These are phyloP conservation scores for Dactylis glomerata DNA, from an alignment of 176 grass and related monocot genomes.

Conservation along the genomic window DNA sequence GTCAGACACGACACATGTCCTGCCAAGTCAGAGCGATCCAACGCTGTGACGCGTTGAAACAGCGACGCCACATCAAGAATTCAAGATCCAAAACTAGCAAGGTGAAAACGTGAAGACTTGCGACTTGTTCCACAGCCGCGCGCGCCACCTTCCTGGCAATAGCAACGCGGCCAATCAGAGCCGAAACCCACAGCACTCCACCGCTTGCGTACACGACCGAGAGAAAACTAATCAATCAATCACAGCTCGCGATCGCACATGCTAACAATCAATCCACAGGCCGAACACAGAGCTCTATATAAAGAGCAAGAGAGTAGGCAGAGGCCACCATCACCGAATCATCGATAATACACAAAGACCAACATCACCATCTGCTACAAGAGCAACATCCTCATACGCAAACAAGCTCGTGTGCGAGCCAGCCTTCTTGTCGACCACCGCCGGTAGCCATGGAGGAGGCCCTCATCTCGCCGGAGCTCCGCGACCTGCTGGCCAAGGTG, in stretches of 20 bases:
- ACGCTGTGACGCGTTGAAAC: background rate
- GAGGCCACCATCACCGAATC: background rate
- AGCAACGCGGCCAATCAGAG: constrained; percentile 1
- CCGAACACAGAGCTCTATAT: constrained; percentile 40
- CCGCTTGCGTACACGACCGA: constrained; percentile 34
- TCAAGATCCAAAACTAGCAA: background rate
- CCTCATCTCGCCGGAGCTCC: constrained; percentile 53
- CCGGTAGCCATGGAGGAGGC: constrained; percentile 40
- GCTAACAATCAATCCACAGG: too few species aligned
- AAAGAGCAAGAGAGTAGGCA: background rate
- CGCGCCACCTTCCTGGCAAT: background rate
- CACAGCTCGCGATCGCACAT: background rate
- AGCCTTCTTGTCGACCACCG: background rate
- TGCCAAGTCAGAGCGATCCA: background rate
- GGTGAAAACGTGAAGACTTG: background rate
- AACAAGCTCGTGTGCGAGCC: background rate
- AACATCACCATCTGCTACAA: background rate
- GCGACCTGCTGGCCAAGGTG: constrained; percentile 51
- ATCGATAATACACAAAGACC: background rate
- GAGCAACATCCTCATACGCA: background rate
- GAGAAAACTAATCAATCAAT: background rate
- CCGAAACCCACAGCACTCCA: background rate
- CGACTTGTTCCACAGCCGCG: background rate
- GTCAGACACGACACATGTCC: background rate
- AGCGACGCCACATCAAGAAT: background rate